Evolutionary conservation across 163 green algal species (phyloP).

Genomic region (Trebouxiophyceae sp.): DNA sequence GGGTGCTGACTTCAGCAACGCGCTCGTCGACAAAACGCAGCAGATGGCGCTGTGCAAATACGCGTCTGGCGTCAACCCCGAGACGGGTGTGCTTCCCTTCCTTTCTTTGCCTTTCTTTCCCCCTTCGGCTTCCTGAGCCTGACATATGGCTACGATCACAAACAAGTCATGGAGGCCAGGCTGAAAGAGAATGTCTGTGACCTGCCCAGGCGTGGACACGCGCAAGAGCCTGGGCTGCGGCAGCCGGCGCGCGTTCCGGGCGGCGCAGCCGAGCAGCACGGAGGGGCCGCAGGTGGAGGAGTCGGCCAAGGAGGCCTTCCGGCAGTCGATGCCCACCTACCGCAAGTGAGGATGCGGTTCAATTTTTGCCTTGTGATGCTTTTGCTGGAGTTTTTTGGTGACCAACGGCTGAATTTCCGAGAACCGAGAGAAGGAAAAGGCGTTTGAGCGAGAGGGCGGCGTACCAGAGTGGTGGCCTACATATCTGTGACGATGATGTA

Average conservation of each 20-base stretch:
- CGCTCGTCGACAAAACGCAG: conserved; percentile 61
- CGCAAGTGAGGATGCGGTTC: conserved; percentile 16
- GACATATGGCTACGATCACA: neutral
- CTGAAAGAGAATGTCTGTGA: neutral
- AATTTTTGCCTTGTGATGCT: too few relatives aligned
- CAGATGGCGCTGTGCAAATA: conserved; percentile 75
- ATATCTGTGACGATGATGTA: too few relatives aligned
- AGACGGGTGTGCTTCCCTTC: conserved; percentile 49
- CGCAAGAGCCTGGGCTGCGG: conserved; percentile 75
- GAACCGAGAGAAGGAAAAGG: too few relatives aligned
- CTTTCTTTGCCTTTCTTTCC: neutral
- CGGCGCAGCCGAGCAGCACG: conserved; percentile 47
- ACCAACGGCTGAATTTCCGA: too few relatives aligned
- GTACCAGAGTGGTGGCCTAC: too few relatives aligned
- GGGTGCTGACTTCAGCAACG: conserved; percentile 58
- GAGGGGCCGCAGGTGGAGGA: conserved; percentile 58
- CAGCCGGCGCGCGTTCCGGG: conserved; percentile 46
- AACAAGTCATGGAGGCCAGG: neutral
- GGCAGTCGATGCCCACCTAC: conserved; percentile 46
- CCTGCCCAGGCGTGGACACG: conserved; percentile 29
- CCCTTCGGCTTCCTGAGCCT: neutral
- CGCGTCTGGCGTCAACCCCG: conserved; percentile 67
- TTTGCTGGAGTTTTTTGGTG: too few relatives aligned
- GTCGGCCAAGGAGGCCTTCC: conserved; percentile 62
- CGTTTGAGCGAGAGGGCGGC: too few relatives aligned